These are phyloP conservation scores for Verticillium alfalfae DNA, from an alignment of 2,329 filamentous ascomycete genomes.

Conservation along the genomic window DNA sequence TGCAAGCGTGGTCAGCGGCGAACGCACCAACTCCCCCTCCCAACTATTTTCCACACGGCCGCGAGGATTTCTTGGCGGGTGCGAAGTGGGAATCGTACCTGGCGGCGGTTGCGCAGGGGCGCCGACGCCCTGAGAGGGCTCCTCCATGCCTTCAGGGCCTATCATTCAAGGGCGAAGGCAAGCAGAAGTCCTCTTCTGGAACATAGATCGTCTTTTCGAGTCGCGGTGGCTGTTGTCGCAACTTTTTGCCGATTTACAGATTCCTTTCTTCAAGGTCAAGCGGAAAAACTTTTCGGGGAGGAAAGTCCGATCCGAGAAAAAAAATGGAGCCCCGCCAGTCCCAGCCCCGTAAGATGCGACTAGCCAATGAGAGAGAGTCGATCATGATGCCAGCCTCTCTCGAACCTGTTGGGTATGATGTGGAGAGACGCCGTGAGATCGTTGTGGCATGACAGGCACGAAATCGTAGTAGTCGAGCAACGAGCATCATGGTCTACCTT, in stretches of 20 bases:
- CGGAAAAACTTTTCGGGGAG: conserved; percentile 37
- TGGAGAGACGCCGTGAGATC: background rate
- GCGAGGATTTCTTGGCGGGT: conserved; percentile 6
- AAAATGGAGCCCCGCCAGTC: background rate
- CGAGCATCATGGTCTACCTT: too few relatives aligned
- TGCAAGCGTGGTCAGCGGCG: conserved; percentile 16
- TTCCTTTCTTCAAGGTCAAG: conserved; percentile 16
- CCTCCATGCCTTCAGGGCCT: conserved; percentile 18
- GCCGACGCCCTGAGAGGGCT: conserved; percentile 1
- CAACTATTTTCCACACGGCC: background rate
- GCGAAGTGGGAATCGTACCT: background rate
- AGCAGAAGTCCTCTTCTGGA: conserved; percentile 4
- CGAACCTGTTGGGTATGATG: background rate
- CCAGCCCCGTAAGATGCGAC: background rate
- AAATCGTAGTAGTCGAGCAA: too few relatives aligned
- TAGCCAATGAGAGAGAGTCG: background rate
- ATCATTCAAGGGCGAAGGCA: conserved; percentile 10
- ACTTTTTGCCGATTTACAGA: background rate
- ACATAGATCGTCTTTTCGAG: background rate
- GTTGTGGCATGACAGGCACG: too few relatives aligned
- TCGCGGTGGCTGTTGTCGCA: background rate
- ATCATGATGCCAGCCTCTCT: background rate
- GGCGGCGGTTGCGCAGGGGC: background rate
- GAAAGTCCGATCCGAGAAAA: conserved; percentile 15
- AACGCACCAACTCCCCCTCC: conserved; percentile 3